Evolutionary conservation across 2,329 filamentous ascomycete genomes (phyloP).

Genomic region (Neurospora sp.): DNA sequence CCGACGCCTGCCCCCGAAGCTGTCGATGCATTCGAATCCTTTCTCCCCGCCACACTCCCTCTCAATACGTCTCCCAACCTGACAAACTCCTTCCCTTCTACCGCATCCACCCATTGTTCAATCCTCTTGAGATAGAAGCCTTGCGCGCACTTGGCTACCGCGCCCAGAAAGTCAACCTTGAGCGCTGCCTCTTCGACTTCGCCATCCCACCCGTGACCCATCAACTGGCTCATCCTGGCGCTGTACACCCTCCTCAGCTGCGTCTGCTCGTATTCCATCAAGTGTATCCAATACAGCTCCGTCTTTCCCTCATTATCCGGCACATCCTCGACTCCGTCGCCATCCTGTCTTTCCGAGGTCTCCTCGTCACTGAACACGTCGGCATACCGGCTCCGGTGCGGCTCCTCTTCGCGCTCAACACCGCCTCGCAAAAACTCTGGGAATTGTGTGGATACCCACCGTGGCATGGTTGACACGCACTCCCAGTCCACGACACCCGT

Average conservation of each 20-base stretch:
- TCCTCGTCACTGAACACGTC: conserved; percentile 17
- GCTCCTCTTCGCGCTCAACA: conserved; percentile 21
- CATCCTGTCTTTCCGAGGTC: conserved; percentile 1
- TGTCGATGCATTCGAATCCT: background rate
- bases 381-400: conserved; percentile 21
- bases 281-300: conserved; percentile 30
- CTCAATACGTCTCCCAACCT: conserved; percentile 15
- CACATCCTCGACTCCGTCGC: conserved; percentile 10
- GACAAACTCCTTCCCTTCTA: conserved; percentile 13
- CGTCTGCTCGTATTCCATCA: conserved; percentile 31
- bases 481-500: conserved; percentile 33
- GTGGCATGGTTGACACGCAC: conserved; percentile 29
- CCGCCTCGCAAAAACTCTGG: conserved; percentile 26
- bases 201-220: conserved; percentile 23
- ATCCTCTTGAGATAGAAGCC: conserved; percentile 16
- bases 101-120: conserved; percentile 17
- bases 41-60: conserved; percentile 13
- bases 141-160: conserved; percentile 15
- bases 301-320: conserved; percentile 30
- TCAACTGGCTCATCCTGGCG: conserved; percentile 21
- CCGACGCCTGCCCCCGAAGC: background rate
- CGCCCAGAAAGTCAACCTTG: conserved; percentile 24
- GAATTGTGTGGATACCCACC: conserved; percentile 25
- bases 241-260: conserved; percentile 25
- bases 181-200: conserved; percentile 17